Percentiles rank a stretch among this genome's conserved stretches.
Conservation (phyloP, 1,284 basidiomycete species). For the Puccinia horiana region DNA sequence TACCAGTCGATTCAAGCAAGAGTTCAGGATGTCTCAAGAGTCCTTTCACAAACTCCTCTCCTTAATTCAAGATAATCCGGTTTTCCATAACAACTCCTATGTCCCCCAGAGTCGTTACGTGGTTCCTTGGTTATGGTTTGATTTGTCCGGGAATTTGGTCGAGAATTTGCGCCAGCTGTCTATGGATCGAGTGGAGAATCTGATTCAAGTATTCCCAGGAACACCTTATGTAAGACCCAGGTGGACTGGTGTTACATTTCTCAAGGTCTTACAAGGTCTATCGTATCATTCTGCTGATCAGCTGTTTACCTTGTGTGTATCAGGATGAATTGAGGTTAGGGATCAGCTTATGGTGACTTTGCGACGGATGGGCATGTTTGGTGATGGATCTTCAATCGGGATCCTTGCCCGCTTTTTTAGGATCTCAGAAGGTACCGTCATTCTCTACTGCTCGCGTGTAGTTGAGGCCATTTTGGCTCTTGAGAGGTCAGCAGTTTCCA, state of each 20-base stretch:
- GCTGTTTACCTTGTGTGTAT: too few species aligned
- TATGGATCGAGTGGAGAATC: conserved; percentile 30
- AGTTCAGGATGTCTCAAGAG: not conserved
- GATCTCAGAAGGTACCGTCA: not conserved
- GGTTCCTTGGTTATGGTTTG: conserved; percentile 48
- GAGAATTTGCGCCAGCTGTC: conserved; percentile 18
- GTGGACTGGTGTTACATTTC: not conserved
- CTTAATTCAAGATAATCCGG: not conserved
- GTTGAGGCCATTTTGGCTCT: not conserved
- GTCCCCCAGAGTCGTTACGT: not conserved
- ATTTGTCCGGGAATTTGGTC: conserved; percentile 33
- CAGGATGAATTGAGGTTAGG: conserved; percentile 3
- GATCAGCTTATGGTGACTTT: not conserved
- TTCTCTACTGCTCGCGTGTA: not conserved
- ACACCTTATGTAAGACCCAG: conserved; percentile 30
- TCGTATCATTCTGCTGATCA: not conserved
- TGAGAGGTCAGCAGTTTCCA: not conserved
- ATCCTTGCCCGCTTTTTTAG: not conserved
- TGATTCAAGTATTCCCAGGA: conserved; percentile 39
- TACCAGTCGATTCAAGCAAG: not conserved
- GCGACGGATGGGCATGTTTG: not conserved
- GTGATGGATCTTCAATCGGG: not conserved
- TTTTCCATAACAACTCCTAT: not conserved
- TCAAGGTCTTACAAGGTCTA: not conserved
- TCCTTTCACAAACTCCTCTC: not conserved